Conservation (phyloP, 164 flowering plant species). For the Sedum album region DNA sequence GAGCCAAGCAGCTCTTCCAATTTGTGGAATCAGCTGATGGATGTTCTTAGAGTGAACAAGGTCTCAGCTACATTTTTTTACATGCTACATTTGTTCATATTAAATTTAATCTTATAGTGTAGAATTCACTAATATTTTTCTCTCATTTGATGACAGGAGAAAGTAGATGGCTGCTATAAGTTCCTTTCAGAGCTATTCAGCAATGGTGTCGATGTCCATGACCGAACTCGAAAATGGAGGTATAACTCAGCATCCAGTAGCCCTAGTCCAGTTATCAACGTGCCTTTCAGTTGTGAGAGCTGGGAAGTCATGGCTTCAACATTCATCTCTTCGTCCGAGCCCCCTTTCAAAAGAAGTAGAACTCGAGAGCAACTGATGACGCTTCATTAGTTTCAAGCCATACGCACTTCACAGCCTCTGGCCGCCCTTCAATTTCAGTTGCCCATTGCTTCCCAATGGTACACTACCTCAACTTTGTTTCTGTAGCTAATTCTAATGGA, state of each 20-base stretch:
- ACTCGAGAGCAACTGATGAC: conserved; percentile 40
- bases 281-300: conserved; percentile 32
- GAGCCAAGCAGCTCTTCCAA: conserved; percentile 39
- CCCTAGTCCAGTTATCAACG: conserved; percentile 29
- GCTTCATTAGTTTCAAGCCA: conserved; percentile 9
- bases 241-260: conserved; percentile 27
- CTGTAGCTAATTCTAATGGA: background rate
- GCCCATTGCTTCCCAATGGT: background rate
- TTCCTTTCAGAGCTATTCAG: conserved; percentile 34
- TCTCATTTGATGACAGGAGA: conserved; percentile 33
- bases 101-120: background rate
- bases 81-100: background rate
- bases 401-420: background rate
- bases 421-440: background rate
- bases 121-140: background rate
- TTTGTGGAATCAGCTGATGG: conserved; percentile 54
- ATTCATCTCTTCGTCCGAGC: conserved; percentile 20
- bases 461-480: background rate
- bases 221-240: conserved; percentile 35
- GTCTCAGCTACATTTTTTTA: conserved; percentile 23
- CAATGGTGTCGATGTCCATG: conserved; percentile 12
- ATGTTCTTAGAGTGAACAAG: conserved; percentile 45
- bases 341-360: conserved; percentile 31
- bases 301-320: conserved; percentile 25
- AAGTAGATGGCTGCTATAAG: conserved; percentile 44